Evolutionary conservation across 768 basidiomycete species (phyloP).

Genomic region (Pluteus cervinus): DNA sequence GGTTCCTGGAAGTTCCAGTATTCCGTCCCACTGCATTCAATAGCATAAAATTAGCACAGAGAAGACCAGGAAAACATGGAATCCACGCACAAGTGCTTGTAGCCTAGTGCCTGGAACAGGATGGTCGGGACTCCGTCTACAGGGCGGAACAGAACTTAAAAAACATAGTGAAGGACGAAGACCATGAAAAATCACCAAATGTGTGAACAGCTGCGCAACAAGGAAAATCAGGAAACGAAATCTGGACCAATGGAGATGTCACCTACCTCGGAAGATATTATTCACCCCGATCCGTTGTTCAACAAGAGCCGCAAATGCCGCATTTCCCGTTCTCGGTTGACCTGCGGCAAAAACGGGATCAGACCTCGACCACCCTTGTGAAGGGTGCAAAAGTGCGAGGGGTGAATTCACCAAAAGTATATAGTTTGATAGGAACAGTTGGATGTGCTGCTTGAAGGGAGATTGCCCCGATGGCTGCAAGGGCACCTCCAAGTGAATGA

Average conservation of each 20-base stretch:
- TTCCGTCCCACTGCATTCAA: constrained; percentile 12
- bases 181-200: too few relatives aligned
- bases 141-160: neutral
- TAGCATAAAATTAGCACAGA: neutral
- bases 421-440: constrained; percentile 21
- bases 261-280: constrained; percentile 37
- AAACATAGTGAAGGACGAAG: too few relatives aligned
- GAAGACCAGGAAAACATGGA: constrained; percentile 2
- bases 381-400: neutral
- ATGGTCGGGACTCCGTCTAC: constrained; percentile 49
- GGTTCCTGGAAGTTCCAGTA: constrained; percentile 47
- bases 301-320: constrained; percentile 31
- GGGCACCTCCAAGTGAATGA: constrained; percentile 31
- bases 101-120: constrained; percentile 37
- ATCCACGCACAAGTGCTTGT: constrained; percentile 37
- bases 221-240: constrained; percentile 3
- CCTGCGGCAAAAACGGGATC: too few relatives aligned
- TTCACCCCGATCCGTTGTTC: constrained; percentile 28
- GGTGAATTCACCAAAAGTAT: constrained; percentile 39
- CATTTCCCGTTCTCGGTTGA: constrained; percentile 44
- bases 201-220: constrained; percentile 30
- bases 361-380: too few relatives aligned
- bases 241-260: neutral
- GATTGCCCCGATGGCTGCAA: constrained; percentile 26
- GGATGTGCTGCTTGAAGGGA: constrained; percentile 24